Evolutionary conservation across 164 flowering plant genomes (phyloP).

Genomic region (Platanus orientalis): DNA sequence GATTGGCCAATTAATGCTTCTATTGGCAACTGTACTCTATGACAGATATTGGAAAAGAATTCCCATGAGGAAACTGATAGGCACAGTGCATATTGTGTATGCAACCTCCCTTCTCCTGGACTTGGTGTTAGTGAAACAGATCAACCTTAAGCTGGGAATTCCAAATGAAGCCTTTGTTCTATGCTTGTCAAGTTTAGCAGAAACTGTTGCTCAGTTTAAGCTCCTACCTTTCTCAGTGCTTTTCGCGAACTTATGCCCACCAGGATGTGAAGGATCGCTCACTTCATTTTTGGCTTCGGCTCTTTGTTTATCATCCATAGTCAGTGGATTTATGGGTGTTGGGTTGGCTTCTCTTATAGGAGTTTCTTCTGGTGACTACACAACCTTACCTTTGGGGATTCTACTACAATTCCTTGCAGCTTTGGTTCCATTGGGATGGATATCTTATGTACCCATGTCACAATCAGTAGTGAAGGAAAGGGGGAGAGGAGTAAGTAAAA

Average conservation of each 20-base stretch:
- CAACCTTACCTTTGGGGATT: conserved; percentile 60
- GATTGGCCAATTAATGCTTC: conserved; percentile 62
- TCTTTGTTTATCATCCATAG: conserved; percentile 58
- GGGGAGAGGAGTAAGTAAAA: conserved; percentile 37
- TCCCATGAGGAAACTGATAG: conserved; percentile 55
- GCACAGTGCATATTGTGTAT: conserved; percentile 48
- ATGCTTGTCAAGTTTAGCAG: conserved; percentile 76
- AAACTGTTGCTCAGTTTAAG: conserved; percentile 74
- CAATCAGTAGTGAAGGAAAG: conserved; percentile 22
- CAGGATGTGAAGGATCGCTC: conserved; percentile 83
- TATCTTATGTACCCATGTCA: conserved; percentile 42
- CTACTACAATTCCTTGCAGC: conserved; percentile 69
- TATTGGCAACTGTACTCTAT: conserved; percentile 52
- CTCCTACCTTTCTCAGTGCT: conserved; percentile 74
- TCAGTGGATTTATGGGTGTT: conserved; percentile 70
- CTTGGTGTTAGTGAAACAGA: conserved; percentile 59
- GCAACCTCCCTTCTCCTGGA: conserved; percentile 71
- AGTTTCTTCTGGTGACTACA: conserved; percentile 54
- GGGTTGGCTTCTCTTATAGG: conserved; percentile 68
- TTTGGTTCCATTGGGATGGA: conserved; percentile 61
- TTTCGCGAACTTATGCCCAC: conserved; percentile 65
- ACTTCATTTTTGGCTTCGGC: conserved; percentile 76
- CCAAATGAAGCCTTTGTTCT: conserved; percentile 61
- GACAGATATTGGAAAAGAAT: conserved; percentile 52
- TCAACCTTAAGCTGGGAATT: conserved; percentile 63